Percentiles rank a stretch among this genome's conserved stretches.
Evolutionary conservation across 2,329 filamentous ascomycete species (phyloP).

Genomic region (Nemania diffusa): DNA sequence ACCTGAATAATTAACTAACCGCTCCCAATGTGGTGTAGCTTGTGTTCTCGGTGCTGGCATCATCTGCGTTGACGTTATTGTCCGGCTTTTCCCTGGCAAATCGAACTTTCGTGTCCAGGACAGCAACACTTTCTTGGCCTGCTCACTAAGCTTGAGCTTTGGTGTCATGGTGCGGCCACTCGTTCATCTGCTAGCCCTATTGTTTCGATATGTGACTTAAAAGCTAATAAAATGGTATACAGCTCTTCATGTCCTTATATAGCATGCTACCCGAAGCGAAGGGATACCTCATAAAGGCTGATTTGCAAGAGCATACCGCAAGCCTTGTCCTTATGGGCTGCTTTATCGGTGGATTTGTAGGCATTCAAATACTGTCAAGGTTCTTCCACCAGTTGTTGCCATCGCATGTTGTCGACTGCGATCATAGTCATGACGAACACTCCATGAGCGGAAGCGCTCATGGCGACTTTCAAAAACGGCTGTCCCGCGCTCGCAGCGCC

Average conservation of each 20-base stretch:
- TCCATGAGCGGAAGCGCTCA: slow-evolving; percentile 46
- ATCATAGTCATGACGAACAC: slow-evolving; percentile 74
- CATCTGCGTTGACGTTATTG: slow-evolving; percentile 84
- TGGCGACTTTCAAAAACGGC: slow-evolving; percentile 40
- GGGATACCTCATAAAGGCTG: slow-evolving; percentile 76
- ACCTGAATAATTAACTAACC: slow-evolving; percentile 29
- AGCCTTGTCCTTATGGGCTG: slow-evolving; percentile 75
- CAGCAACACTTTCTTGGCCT: slow-evolving; percentile 86
- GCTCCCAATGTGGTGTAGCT: slow-evolving; percentile 50
- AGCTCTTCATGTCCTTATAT: slow-evolving; percentile 93
- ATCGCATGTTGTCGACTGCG: slow-evolving; percentile 83
- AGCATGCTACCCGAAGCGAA: slow-evolving; percentile 92
- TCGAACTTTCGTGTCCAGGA: slow-evolving; percentile 87
- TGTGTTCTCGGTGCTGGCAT: slow-evolving; percentile 81
- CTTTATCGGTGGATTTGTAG: slow-evolving; percentile 77
- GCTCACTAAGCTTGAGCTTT: slow-evolving; percentile 90
- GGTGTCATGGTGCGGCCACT: slow-evolving; percentile 83
- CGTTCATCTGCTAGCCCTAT: not conserved
- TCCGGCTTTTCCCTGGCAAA: slow-evolving; percentile 77
- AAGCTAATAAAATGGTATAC: slow-evolving; percentile 15
- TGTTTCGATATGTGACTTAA: not conserved
- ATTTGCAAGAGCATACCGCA: slow-evolving; percentile 72
- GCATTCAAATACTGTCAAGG: slow-evolving; percentile 78
- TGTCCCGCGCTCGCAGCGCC: slow-evolving; percentile 43
- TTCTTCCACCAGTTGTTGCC: slow-evolving; percentile 79